Conservation (phyloP, 1,284 basidiomycete species). For the Porphyrellus sp. region DNA sequence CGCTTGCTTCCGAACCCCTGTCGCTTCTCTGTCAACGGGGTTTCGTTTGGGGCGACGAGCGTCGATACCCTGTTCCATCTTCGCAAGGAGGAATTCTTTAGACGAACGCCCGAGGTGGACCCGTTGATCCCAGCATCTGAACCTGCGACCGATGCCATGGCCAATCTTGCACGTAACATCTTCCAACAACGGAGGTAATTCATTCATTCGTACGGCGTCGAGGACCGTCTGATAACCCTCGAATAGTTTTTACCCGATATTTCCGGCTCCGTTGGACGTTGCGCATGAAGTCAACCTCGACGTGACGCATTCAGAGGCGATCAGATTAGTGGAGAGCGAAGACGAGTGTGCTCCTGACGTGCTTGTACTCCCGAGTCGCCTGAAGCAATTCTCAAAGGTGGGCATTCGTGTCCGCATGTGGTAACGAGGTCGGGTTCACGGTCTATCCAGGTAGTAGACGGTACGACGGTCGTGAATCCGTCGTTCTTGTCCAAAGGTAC, state of each 20-base stretch:
- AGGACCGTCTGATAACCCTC: slow-evolving; percentile 5
- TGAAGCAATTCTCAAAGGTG: slow-evolving; percentile 86
- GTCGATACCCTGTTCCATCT: slow-evolving; percentile 90
- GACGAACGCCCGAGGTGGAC: slow-evolving; percentile 65
- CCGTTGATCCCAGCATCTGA: slow-evolving; percentile 43
- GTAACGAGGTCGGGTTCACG: background rate
- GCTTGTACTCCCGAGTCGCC: slow-evolving; percentile 77
- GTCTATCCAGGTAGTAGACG: slow-evolving; percentile 54
- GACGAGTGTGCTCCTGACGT: slow-evolving; percentile 69
- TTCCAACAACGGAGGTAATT: slow-evolving; percentile 81
- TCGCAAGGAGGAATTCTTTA: slow-evolving; percentile 79
- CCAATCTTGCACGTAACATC: slow-evolving; percentile 75
- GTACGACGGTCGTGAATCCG: slow-evolving; percentile 69
- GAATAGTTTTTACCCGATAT: slow-evolving; percentile 89
- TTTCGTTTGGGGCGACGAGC: slow-evolving; percentile 76
- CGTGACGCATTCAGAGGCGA: slow-evolving; percentile 65
- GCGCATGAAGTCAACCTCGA: slow-evolving; percentile 84
- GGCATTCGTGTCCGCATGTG: slow-evolving; percentile 13
- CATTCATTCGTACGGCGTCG: background rate
- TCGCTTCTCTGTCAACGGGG: slow-evolving; percentile 80
- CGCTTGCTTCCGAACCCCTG: slow-evolving; percentile 85
- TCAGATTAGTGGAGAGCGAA: slow-evolving; percentile 45
- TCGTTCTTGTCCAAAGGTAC: slow-evolving; percentile 60
- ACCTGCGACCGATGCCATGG: slow-evolving; percentile 68
- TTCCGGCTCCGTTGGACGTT: slow-evolving; percentile 77